Base-by-base conservation (phyloP, 2,329 filamentous ascomycete genomes). In the Coleophoma crateriformis region DNA sequence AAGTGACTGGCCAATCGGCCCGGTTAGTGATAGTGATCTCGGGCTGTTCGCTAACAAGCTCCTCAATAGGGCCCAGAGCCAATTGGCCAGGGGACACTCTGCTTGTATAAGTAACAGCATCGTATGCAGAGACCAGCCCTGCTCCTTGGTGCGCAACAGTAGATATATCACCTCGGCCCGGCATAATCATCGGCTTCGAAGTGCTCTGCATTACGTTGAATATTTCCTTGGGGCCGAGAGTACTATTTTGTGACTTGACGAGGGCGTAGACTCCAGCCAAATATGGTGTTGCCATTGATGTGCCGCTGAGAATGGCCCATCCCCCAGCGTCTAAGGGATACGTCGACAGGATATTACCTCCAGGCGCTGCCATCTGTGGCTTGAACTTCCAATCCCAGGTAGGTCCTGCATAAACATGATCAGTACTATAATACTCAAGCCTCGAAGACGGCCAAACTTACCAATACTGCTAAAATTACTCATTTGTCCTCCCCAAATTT, bases 331-430 rank as follows among this genome's bases (percentile, higher is more conserved):
- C 52, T 7, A 58, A 58, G 0, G 64, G 64, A 45, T 57, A 66
- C 0, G 64, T 65, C 4, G 63, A 60, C 13, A 68, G 55, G 7
- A 67, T 64, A 34, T 57, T 52, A 3, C 63, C 61, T 0, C 65
- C 64, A 1, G 64, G 64, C 3, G 59, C 64, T 11, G 61, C 57
- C 3, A 43, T 22, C 12, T 20, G 14, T 20, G 40, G 40, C 17
- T 43, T 43, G 7, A 20, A 7, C 7, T 17, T 27, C 13, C 15
- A 17, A 20, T 43, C 40, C 10, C n/a, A 43, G 10, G 40, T 43
- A 12, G 40, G 40, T 22, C 40, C 40, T 19, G 19, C 19, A 19
- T 19, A 19, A 19, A 19, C 19, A 19, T 19, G 3, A 19, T 19
- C 19, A 19, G 19, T 19, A 19, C 19, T 19, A 19, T 19, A 19